These are phyloP conservation scores for Phycomyces nitens DNA, from an alignment of 192 early-diverging fungal genomes.

Conservation along the genomic window DNA sequence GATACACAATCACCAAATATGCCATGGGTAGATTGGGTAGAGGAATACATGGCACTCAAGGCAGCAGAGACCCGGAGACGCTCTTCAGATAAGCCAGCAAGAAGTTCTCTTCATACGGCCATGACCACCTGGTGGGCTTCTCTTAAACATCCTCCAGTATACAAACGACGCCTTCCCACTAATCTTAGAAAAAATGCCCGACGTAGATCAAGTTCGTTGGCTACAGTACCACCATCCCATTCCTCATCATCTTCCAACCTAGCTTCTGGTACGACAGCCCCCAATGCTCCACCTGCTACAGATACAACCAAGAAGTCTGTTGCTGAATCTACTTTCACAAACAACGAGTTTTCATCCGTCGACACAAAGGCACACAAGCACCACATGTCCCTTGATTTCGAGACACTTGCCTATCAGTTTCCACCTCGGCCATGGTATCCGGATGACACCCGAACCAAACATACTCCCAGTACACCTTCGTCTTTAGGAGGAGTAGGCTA, in stretches of 20 bases:
- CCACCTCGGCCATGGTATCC: not conserved
- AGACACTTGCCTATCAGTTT: not conserved
- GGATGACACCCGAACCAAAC: not conserved
- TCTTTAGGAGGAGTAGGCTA: not conserved
- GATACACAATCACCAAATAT: no score
- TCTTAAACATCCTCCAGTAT: no score
- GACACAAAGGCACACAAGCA: not conserved
- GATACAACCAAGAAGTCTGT: not conserved
- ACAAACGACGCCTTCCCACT: no score
- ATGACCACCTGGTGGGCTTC: slow-evolving; percentile 2
- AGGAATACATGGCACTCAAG: slow-evolving; percentile 26
- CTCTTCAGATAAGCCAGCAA: not conserved
- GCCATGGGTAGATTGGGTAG: slow-evolving; percentile 24
- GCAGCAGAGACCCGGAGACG: slow-evolving; percentile 18
- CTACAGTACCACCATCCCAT: not conserved
- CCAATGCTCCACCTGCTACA: not conserved
- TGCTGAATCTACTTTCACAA: no score
- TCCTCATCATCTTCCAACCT: not conserved
- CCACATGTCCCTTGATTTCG: not conserved
- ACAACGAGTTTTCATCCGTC: no score
- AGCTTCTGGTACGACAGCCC: not conserved
- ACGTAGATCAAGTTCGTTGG: no score
- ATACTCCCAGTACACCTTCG: no score
- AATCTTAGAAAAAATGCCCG: no score
- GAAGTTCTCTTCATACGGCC: not conserved